phyloP scores from a whole-genome alignment of 2,329 filamentous ascomycete species.

The Monascus ruber region DNA sequence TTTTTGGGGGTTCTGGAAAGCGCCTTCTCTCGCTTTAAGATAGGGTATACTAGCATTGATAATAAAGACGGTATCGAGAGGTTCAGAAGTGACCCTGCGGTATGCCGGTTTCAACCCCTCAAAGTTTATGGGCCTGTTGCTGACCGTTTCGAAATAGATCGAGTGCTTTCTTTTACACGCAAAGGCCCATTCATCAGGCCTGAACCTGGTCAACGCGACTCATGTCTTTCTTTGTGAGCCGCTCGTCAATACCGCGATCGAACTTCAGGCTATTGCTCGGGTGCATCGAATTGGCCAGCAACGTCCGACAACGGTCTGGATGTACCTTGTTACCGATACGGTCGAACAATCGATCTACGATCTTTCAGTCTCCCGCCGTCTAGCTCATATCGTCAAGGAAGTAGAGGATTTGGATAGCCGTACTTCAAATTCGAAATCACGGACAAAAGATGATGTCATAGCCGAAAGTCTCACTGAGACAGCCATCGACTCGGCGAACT shows the following conservation, averaged over 20 bases:
- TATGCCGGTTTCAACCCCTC: conserved; percentile 11
- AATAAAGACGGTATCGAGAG: conserved; percentile 55
- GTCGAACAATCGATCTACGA: conserved; percentile 90
- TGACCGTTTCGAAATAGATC: conserved; percentile 29
- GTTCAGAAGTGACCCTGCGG: conserved; percentile 62
- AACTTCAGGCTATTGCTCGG: conserved; percentile 87
- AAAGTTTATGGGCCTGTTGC: conserved; percentile 1
- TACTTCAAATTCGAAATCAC: conserved; percentile 6
- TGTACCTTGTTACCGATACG: conserved; percentile 82
- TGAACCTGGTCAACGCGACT: conserved; percentile 85
- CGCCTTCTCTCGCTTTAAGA: conserved; percentile 60
- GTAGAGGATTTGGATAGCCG: conserved; percentile 17
- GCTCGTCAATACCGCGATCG: conserved; percentile 81
- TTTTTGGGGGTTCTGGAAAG: conserved; percentile 64
- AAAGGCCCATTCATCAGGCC: conserved; percentile 72
- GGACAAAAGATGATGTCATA: conserved; percentile 13
- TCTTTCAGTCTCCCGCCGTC: conserved; percentile 64
- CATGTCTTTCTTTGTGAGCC: conserved; percentile 95
- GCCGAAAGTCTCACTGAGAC: conserved; percentile 40
- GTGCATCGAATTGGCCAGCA: conserved; percentile 91
- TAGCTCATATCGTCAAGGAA: conserved; percentile 59
- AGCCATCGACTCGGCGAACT: conserved; percentile 72
- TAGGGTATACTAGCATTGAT: conserved; percentile 62
- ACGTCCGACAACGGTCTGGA: conserved; percentile 82
- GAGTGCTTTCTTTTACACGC: conserved; percentile 87